These are phyloP conservation scores for Edaphochlamys debaryana DNA, from an alignment of 139 green algal genomes.

Conservation along the genomic window DNA sequence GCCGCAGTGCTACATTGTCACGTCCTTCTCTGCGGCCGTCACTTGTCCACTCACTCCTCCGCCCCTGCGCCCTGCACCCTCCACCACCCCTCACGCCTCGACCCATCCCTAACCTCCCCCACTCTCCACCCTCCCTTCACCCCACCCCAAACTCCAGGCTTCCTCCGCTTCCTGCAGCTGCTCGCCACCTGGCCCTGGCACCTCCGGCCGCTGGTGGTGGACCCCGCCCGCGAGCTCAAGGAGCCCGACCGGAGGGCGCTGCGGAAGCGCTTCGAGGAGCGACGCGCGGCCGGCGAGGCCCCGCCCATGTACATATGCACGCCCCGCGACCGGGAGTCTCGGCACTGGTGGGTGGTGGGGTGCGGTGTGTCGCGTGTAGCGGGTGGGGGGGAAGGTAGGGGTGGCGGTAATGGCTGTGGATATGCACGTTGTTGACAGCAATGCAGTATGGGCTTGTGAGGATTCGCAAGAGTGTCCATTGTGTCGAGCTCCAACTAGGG, in stretches of 20 bases:
- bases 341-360: conserved; percentile 53
- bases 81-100: not conserved
- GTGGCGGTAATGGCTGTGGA: too few species aligned
- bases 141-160: too few species aligned
- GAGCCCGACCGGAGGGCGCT: conserved; percentile 27
- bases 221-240: conserved; percentile 63
- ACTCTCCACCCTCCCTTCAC: not conserved
- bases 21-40: too few species aligned
- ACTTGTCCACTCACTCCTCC: too few species aligned
- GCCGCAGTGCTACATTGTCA: too few species aligned
- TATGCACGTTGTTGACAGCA: too few species aligned
- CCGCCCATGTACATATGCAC: conserved; percentile 70
- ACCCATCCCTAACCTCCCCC: not conserved
- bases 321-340: conserved; percentile 52
- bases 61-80: not conserved
- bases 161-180: conserved; percentile 81
- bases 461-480: too few species aligned
- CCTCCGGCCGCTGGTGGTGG: conserved; percentile 70
- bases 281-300: not conserved
- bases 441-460: too few species aligned
- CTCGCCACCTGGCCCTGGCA: conserved; percentile 73
- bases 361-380: not conserved
- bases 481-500: conserved; percentile 67
- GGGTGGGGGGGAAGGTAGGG: too few species aligned
- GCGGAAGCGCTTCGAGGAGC: conserved; percentile 36